A percentile compares a stretch with the other conserved stretches of the same genome.
These are phyloP conservation scores for Wickerhamomyces tratensis DNA, from an alignment of 805 yeast species.

Conservation along the genomic window DNA sequence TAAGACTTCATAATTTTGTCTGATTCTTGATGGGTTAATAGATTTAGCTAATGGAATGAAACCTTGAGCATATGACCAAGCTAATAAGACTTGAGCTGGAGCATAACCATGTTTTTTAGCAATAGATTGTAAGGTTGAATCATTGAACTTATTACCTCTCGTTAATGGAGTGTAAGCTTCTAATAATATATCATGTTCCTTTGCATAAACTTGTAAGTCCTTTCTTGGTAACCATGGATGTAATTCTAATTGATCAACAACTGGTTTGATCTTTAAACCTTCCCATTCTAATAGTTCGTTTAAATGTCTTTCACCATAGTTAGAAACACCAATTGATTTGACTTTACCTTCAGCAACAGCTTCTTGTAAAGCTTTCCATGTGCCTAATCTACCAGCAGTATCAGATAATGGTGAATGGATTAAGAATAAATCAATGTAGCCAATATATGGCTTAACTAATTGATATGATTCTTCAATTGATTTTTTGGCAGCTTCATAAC, in stretches of 20 bases:
- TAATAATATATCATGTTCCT: slow-evolving; percentile 30
- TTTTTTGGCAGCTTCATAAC: background rate
- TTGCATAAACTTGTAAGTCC: slow-evolving; percentile 31
- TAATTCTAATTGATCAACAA: slow-evolving; percentile 58
- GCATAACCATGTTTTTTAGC: slow-evolving; percentile 29
- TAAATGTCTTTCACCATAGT: slow-evolving; percentile 57
- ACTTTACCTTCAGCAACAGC: slow-evolving; percentile 50
- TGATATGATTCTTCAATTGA: slow-evolving; percentile 45
- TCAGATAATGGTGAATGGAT: slow-evolving; percentile 58
- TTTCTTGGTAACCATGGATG: slow-evolving; percentile 33
- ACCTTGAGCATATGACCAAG: slow-evolving; percentile 47
- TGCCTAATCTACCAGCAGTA: slow-evolving; percentile 38
- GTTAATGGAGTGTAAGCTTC: slow-evolving; percentile 58
- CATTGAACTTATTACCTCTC: slow-evolving; percentile 33
- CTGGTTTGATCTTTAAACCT: slow-evolving; percentile 47
- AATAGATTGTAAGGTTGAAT: slow-evolving; percentile 29
- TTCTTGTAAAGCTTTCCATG: slow-evolving; percentile 72
- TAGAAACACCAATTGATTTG: slow-evolving; percentile 69
- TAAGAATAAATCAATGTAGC: slow-evolving; percentile 61
- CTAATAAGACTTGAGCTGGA: slow-evolving; percentile 36
- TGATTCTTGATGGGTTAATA: slow-evolving; percentile 19
- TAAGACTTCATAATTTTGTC: slow-evolving; percentile 24
- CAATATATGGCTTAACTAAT: slow-evolving; percentile 35
- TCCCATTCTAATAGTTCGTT: slow-evolving; percentile 54
- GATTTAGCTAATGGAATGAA: slow-evolving; percentile 43